Percentiles rank a stretch among this genome's conserved stretches.
phyloP scores from a whole-genome alignment of 768 basidiomycete species.

The Mycena haematopus region DNA sequence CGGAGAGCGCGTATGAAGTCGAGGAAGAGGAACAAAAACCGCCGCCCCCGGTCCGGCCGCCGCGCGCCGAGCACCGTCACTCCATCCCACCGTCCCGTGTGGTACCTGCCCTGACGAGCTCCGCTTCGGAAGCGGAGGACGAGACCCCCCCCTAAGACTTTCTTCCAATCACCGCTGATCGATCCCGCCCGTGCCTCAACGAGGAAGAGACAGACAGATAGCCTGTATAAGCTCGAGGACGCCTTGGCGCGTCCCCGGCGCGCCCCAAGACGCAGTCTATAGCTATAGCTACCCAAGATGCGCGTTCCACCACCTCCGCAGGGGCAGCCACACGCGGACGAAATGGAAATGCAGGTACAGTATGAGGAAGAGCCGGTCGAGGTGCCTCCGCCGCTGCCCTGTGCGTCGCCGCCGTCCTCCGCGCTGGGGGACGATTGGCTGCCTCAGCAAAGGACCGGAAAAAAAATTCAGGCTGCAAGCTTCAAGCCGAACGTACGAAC shows the following conservation, averaged over 20 bases:
- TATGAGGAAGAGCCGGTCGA: slow-evolving; percentile 23
- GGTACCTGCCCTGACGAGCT: slow-evolving; percentile 20
- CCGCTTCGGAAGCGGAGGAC: slow-evolving; percentile 23
- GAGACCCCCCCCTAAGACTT: slow-evolving; percentile 14
- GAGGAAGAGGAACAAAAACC: slow-evolving; percentile 28
- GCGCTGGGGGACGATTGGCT: slow-evolving; percentile 23
- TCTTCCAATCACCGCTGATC: slow-evolving; percentile 17
- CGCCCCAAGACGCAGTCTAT: slow-evolving; percentile 1
- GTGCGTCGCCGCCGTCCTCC: slow-evolving; percentile 6
- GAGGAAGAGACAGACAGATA: slow-evolving; percentile 24
- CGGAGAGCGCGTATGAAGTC: slow-evolving; percentile 26
- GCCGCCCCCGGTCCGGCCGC: slow-evolving; percentile 27
- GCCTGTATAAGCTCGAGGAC: slow-evolving; percentile 27
- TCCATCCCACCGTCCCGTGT: slow-evolving; percentile 18
- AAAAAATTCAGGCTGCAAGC: too few relatives aligned
- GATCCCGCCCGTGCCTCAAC: slow-evolving; percentile 27
- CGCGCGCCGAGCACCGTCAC: slow-evolving; percentile 13
- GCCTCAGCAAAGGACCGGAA: too few relatives aligned
- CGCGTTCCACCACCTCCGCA: slow-evolving; percentile 20
- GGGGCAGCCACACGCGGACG: slow-evolving; percentile 15
- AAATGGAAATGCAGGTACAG: slow-evolving; percentile 13
- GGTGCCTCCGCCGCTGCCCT: slow-evolving; percentile 23
- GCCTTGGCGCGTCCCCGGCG: slow-evolving; percentile 31
- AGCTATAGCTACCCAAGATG: too few relatives aligned
- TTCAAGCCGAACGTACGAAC: too few relatives aligned